phyloP scores from a whole-genome alignment of 352 stramenopile genomes.

The Phytophthora parvispora region DNA sequence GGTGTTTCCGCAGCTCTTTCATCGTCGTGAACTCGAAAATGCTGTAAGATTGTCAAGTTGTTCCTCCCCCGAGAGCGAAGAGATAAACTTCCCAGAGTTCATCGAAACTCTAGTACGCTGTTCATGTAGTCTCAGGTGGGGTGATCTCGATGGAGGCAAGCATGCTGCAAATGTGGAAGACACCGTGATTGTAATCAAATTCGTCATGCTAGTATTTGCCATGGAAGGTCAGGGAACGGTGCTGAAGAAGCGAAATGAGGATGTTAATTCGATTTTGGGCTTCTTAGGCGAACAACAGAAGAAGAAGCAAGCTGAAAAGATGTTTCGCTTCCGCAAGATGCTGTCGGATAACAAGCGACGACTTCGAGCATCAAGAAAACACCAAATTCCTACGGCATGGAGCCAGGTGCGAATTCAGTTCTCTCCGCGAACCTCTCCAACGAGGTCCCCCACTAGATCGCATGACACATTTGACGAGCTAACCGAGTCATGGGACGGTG shows the following conservation, averaged over 20 bases:
- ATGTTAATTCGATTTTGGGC: slow-evolving; percentile 60
- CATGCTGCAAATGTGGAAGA: slow-evolving; percentile 7
- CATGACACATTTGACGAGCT: slow-evolving; percentile 42
- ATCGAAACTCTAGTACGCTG: slow-evolving; percentile 69
- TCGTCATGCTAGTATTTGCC: slow-evolving; percentile 82
- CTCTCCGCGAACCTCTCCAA: slow-evolving; percentile 11
- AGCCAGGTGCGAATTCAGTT: slow-evolving; percentile 37
- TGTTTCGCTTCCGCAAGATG: slow-evolving; percentile 58
- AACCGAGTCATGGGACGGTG: slow-evolving; percentile 41
- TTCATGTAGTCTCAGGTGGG: slow-evolving; percentile 57
- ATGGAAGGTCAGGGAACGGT: slow-evolving; percentile 80
- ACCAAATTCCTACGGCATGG: slow-evolving; percentile 23
- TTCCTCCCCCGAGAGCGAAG: slow-evolving; percentile 25
- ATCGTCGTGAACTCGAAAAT: slow-evolving; percentile 59
- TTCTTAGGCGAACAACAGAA: slow-evolving; percentile 60
- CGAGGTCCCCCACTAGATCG: slow-evolving; percentile 16
- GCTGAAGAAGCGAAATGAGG: slow-evolving; percentile 63
- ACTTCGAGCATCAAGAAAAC: not conserved
- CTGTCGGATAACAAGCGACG: slow-evolving; percentile 39
- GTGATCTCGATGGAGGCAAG: slow-evolving; percentile 13
- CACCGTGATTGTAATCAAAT: slow-evolving; percentile 61
- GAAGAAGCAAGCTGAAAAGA: slow-evolving; percentile 43
- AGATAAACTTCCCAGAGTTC: slow-evolving; percentile 70
- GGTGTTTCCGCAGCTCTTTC: slow-evolving; percentile 71
- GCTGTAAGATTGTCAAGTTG: slow-evolving; percentile 50